Base-by-base conservation (phyloP, 2,329 filamentous ascomycete genomes). In the Emmonsia crescens region DNA sequence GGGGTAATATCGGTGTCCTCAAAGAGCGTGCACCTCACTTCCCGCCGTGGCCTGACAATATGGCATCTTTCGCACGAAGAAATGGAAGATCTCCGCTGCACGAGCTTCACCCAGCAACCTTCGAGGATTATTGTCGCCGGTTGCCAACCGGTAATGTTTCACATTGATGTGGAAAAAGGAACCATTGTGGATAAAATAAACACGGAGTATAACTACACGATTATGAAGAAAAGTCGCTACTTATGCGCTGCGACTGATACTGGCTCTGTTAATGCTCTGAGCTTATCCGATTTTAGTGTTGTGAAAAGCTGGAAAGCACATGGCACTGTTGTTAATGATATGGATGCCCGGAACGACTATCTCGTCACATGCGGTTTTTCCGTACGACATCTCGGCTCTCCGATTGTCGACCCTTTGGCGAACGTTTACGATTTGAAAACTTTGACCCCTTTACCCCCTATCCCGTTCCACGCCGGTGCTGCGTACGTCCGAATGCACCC, bases 401-500 rank as follows among this genome's bases (percentile, higher is more conserved):
- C 89, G 65, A 91, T 95, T 78, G 84, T 95, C 40, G 94, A 99
- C 71, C 90, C 91, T 0, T 86, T 97, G 62, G 90, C 96, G 63
- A 96, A 96, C 68, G 91, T 97, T 40, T 97, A 96, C 71, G 93
- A 97, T 71, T 81, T 99, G 55, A 96, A 96, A 76, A 94, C 91
- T 54, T 83, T 96, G 78, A 83, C 85, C 21, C 91, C 91, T 27
- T 84, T 96, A 71, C 88, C 91, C 4, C 94, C 94, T 0, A 93
- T 99, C 49, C 90, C 94, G 0, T 99, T 87, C 63, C 93, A 94
- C 62, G 88, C 91, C 2, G 91, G 94, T 10, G 94, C 93, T 44
- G 93, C 94, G 42, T 96, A 91, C 77, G 92, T 96, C 49, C 87
- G 94, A 62, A 94, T 99, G 89, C 94, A 99, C 73, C 94, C 95